Base-by-base conservation (phyloP, 495 filamentous ascomycete species). In the Xylaria castorea region DNA sequence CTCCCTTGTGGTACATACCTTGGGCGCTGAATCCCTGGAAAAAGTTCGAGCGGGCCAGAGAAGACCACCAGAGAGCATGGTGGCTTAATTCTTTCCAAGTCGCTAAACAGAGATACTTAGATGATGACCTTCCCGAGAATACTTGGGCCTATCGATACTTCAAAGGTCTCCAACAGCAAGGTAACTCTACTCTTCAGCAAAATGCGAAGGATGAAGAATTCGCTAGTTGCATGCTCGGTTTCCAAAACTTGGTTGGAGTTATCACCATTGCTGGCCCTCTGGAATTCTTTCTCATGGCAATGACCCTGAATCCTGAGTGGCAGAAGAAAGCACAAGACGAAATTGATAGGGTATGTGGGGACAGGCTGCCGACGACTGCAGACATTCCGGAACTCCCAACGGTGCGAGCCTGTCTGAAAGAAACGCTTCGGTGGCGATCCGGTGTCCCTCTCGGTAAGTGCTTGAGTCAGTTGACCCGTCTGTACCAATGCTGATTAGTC, bases 401-500 rank as follows among this genome's bases (percentile, higher is more conserved):
- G 0, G 81, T 91, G 30, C 78, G 88, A 18, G 89, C 90, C 7
- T 86, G 88, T 44, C 78, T 91, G 50, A 88, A 89, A 76, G 90
- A 92, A 79, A 85, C 86, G 30, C 73, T 88, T 22, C 85, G 90
- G 61, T 91, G 90, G 90, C 79, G 87, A 48, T 89, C 89, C 22
- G 83, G 83, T 38, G 83, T 85, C 14, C 84, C 84, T 20, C 78
- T 86, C 0, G 84, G 83, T 84, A 72, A 75, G 81, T 73, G 30
- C 32, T 30, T 61, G 11, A 30, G 14, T 50, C 36, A 36, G 1
- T 1, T 22, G 36, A 36, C 6, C 3, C 36, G 16, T 42, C 11
- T 8, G 25, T 62, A 7, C 14, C 68, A 38, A 51, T 34, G 25
- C 60, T 64, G 58, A 69, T 74, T 75, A 55, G 16, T 61, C 34